Base-by-base conservation (phyloP, 1,284 basidiomycete genomes). In the Pseudozyma tsukubaensis region DNA sequence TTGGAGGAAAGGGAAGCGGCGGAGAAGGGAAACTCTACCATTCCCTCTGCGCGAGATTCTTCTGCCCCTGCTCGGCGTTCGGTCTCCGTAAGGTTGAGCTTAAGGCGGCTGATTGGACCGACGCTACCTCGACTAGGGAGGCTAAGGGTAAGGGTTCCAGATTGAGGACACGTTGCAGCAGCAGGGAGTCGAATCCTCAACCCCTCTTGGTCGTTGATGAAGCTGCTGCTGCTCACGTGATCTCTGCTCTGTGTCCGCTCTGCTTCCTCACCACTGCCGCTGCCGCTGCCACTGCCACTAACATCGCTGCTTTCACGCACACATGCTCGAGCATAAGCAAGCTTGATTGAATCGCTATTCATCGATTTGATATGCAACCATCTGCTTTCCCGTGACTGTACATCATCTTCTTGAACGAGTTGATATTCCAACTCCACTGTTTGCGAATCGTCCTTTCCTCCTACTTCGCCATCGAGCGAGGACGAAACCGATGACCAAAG, bases 1-100 rank as follows among this genome's bases (percentile, higher is more conserved):
- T 13, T 2, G 1, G 19, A 11, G 1, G 44, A 42, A 3, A 71
- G 58, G 34, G 42, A 14, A 0, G 13, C 13, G 10, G 75, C 76
- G 2, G 49, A 56, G 5, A 72, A 59, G 12, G 75, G 64, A 34
- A 64, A 66, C 14, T 62, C 52, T 2, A 59, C 59, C 48, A 59
- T 54, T 10, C 60, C 68, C 13, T 63, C 60, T 0, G 32, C 40
- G 0, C 60, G 35, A 47, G 42, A 44, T 49, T 54, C 49, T 19
- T 51, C 54, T 13, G 7, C 44, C 2, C 50, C 64, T 32, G 48
- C 39, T n/a, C 35, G 13, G 5, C 37, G 35, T 39, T 68, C 64
- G 12, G 9, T 44, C 18, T 68, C 71, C 0, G 57, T 60, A 18
- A 75, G 16, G 3, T 3, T 14, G 9, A 71, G 43, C 21, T 71